phyloP scores from a whole-genome alignment of 352 stramenopile species.

The Phytophthora lateralis region DNA sequence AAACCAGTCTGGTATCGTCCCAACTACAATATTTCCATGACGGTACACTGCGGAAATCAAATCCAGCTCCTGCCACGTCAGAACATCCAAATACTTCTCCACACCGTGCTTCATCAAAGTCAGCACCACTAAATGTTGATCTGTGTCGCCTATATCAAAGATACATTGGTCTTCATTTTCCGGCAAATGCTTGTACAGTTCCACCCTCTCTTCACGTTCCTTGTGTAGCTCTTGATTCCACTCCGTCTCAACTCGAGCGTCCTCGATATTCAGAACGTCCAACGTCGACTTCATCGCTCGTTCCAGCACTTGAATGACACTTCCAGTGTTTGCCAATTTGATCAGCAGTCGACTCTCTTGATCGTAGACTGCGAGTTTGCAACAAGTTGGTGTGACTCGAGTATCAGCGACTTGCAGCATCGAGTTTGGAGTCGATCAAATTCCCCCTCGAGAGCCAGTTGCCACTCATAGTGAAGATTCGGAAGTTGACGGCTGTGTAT shows the following conservation, averaged over 20 bases:
- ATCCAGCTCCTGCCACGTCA: constrained; percentile 8
- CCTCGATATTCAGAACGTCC: not conserved
- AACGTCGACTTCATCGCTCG: not conserved
- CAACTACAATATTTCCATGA: constrained; percentile 5
- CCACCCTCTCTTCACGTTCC: not conserved
- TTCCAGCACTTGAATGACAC: constrained; percentile 7
- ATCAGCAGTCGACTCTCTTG: constrained; percentile 16
- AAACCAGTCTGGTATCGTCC: constrained; percentile 22
- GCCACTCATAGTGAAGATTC: not conserved
- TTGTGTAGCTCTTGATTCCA: not conserved
- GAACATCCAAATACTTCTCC: constrained; percentile 1
- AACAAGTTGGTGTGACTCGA: not conserved
- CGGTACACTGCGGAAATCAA: constrained; percentile 8
- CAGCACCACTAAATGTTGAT: constrained; percentile 17
- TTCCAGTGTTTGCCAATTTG: constrained; percentile 14
- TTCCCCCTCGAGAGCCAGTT: constrained; percentile 3
- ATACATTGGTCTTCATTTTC: not conserved
- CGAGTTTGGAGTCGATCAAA: constrained; percentile 1
- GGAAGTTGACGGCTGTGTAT: not conserved
- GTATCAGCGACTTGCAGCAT: constrained; percentile 10
- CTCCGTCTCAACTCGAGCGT: not conserved
- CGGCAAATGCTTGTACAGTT: constrained; percentile 4
- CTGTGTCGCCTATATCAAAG: constrained; percentile 11
- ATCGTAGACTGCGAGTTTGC: constrained; percentile 7
- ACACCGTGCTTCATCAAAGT: constrained; percentile 18